Percentiles rank a stretch among this genome's conserved stretches.
phyloP scores from a whole-genome alignment of 768 basidiomycete genomes.

The Hirschioporus abietinus region DNA sequence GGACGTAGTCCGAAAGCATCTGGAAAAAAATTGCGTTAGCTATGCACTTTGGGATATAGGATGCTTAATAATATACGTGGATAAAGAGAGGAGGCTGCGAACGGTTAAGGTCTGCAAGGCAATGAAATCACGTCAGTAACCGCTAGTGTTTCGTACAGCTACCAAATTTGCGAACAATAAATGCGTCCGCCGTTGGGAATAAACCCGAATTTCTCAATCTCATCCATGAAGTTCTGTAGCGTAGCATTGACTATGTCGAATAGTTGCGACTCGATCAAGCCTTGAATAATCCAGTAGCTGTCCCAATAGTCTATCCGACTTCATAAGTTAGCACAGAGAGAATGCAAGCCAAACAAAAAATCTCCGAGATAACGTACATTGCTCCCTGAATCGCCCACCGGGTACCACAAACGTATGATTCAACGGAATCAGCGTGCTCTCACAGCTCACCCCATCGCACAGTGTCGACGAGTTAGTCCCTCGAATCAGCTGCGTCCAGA shows the following conservation, averaged over 20 bases:
- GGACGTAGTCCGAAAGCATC: slow-evolving; percentile 89
- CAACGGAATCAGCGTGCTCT: slow-evolving; percentile 82
- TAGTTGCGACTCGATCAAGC: slow-evolving; percentile 77
- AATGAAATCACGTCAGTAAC: slow-evolving; percentile 1
- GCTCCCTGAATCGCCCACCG: slow-evolving; percentile 80
- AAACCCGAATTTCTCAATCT: slow-evolving; percentile 78
- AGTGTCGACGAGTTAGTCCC: slow-evolving; percentile 65
- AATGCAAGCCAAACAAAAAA: neutral
- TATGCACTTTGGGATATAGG: neutral
- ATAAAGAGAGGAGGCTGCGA: slow-evolving; percentile 93
- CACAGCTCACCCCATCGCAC: slow-evolving; percentile 59
- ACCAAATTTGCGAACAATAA: slow-evolving; percentile 54
- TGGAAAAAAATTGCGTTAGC: slow-evolving; percentile 22
- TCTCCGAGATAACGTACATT: slow-evolving; percentile 47
- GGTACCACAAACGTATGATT: slow-evolving; percentile 92
- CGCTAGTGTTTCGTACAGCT: neutral
- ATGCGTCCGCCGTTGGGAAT: slow-evolving; percentile 93
- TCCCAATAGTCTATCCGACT: slow-evolving; percentile 46
- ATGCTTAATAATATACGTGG: slow-evolving; percentile 38
- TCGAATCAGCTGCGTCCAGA: slow-evolving; percentile 78
- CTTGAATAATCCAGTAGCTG: slow-evolving; percentile 86
- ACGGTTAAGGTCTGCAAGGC: slow-evolving; percentile 62
- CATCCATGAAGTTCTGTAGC: slow-evolving; percentile 93
- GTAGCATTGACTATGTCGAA: slow-evolving; percentile 69
- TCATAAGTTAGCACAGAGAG: neutral